Evolutionary conservation across 768 basidiomycete genomes (phyloP), one percentile per base, ranked within the genome.

Genomic region (Amanita phalloides): DNA sequence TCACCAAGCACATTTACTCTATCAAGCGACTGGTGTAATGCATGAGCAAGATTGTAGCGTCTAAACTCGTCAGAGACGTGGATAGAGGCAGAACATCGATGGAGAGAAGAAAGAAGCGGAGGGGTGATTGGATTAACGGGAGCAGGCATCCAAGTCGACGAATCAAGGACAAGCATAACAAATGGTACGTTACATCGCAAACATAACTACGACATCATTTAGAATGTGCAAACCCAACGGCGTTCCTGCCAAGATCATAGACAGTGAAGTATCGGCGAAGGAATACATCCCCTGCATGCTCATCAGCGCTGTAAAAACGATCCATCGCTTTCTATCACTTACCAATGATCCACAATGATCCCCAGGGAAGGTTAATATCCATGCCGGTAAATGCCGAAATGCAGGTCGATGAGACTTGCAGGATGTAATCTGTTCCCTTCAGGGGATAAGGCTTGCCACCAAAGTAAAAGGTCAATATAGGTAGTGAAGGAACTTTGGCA

Each of bases 311-410:
- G 33, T 25, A 35, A 49, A 6, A 21, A 33, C 4, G 13, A 50
- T 21, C 35, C 6, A n/a, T 39, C 37, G 30, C 23, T 25, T 11
- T 9, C 21, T 13, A 23, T 23, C 7, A 65, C 73, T 44, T 70
- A 85, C 93, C 92, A 59, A 96, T 71, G 59, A 95, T 91, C 91
- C 91, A 94, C 43, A 95, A 72, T n/a, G 79, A 67, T 39, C 82
- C 80, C 56, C 82, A 80, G 1, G 87, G 87, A 39, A 89, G 62
- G 59, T 90, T 87, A 70, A 96, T 84, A 63, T 97, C 93, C 68
- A 97, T 68, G 21, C 88, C 90, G 42, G 82, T 88, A 76, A 99
- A 99, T 14, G 94, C 72, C 17, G 90, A 93, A 56, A 99, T 88
- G 67, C 96, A 99, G 13, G 90, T 90, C 23, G 90, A 91, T 64